Evolutionary conservation across 805 yeast species (phyloP).

Genomic region (Cyberlindnera suaveolens): DNA sequence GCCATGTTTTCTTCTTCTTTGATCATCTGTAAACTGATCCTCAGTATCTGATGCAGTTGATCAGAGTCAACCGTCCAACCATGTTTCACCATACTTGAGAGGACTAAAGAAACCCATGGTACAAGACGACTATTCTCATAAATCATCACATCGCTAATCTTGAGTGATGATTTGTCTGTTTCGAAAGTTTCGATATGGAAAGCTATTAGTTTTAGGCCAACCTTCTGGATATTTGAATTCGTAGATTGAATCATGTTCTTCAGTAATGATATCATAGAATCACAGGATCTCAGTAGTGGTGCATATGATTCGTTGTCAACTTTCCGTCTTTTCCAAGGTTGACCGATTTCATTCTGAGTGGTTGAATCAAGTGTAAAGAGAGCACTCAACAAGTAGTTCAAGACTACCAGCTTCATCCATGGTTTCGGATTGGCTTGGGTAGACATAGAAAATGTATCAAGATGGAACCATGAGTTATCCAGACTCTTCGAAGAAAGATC

Average conservation of each 20-base stretch:
- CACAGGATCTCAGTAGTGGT: conserved; percentile 18
- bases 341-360: background rate
- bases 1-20: conserved; percentile 19
- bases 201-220: conserved; percentile 25
- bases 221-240: conserved; percentile 1
- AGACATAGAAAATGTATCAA: conserved; percentile 13
- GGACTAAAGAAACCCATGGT: conserved; percentile 16
- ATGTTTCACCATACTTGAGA: conserved; percentile 13
- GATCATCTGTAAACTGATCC: conserved; percentile 29
- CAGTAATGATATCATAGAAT: conserved; percentile 25
- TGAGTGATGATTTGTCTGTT: conserved; percentile 1
- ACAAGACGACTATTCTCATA: conserved; percentile 9
- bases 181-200: conserved; percentile 19
- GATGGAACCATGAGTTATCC: conserved; percentile 22
- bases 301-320: conserved; percentile 21
- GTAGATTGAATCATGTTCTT: conserved; percentile 3
- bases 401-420: conserved; percentile 38
- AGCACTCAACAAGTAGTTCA: conserved; percentile 25
- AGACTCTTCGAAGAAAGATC: conserved; percentile 4
- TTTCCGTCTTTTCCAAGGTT: conserved; percentile 25
- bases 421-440: conserved; percentile 13
- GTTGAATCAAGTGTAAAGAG: conserved; percentile 2
- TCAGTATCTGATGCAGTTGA: conserved; percentile 20
- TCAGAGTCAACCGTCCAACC: conserved; percentile 16
- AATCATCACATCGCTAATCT: conserved; percentile 4